Conservation (phyloP, 768 basidiomycete species). For the Mycena vulgaris region DNA sequence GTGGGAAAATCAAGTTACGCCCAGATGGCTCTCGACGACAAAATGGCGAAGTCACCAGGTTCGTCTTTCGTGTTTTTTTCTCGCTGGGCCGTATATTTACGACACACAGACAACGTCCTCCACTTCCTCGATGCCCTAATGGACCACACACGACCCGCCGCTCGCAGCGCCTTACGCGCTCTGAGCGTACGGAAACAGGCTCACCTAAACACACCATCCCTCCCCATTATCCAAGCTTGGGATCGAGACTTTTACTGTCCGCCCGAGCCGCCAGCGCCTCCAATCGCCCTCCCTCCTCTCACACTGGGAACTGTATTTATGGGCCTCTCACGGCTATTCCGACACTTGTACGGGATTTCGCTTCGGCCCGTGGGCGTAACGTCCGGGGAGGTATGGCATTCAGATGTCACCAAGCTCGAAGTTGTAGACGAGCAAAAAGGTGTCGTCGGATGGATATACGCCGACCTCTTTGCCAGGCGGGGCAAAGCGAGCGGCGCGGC, state of each 20-base stretch:
- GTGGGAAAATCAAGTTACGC: slow-evolving; percentile 91
- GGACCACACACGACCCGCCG: slow-evolving; percentile 84
- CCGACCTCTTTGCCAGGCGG: slow-evolving; percentile 88
- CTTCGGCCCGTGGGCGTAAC: slow-evolving; percentile 78
- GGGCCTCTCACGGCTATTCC: slow-evolving; percentile 92
- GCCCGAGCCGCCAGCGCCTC: slow-evolving; percentile 81
- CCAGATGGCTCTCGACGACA: slow-evolving; percentile 90
- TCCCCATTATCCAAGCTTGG: slow-evolving; percentile 91
- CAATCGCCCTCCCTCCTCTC: slow-evolving; percentile 79
- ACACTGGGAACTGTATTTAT: slow-evolving; percentile 94
- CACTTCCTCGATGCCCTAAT: slow-evolving; percentile 89
- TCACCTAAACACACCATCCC: slow-evolving; percentile 70
- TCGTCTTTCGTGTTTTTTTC: slow-evolving; percentile 39
- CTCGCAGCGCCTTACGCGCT: slow-evolving; percentile 78
- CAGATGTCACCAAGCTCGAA: slow-evolving; percentile 91
- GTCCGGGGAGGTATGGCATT: slow-evolving; percentile 91
- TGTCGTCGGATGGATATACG: slow-evolving; percentile 94
- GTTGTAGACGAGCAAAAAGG: slow-evolving; percentile 93
- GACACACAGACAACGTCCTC: slow-evolving; percentile 79
- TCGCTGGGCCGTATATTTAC: slow-evolving; percentile 12
- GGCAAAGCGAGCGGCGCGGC: slow-evolving; percentile 95
- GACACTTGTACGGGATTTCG: slow-evolving; percentile 88
- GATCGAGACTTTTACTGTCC: slow-evolving; percentile 96
- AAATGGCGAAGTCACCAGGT: slow-evolving; percentile 98
- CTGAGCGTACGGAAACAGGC: slow-evolving; percentile 81